A percentile compares a stretch with the other conserved stretches of the same genome.
Conservation (phyloP, 257 asterid species). For the Leptodermis oblonga region DNA sequence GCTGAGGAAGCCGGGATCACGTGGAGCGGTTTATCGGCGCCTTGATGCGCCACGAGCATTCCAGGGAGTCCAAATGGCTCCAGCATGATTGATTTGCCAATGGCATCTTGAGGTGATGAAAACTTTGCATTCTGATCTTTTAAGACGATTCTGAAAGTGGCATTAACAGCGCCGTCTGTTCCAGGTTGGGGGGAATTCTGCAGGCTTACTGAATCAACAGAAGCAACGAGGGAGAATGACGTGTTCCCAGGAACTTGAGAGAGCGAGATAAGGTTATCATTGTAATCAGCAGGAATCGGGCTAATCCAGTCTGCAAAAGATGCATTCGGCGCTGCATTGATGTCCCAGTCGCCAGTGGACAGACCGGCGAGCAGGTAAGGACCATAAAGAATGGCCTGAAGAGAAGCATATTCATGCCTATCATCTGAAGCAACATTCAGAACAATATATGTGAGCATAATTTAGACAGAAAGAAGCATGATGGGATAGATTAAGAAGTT, state of each 20-base stretch:
- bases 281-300: slow-evolving; percentile 47
- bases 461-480: not conserved
- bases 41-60: slow-evolving; percentile 43
- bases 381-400: slow-evolving; percentile 79
- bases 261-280: slow-evolving; percentile 50
- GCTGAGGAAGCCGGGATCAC: slow-evolving; percentile 26
- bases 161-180: slow-evolving; percentile 44
- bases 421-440: slow-evolving; percentile 48
- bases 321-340: slow-evolving; percentile 36
- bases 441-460: slow-evolving; percentile 12
- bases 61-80: slow-evolving; percentile 77
- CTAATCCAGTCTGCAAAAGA: slow-evolving; percentile 52
- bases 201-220: slow-evolving; percentile 45
- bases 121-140: slow-evolving; percentile 15
- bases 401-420: slow-evolving; percentile 51
- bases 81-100: slow-evolving; percentile 45
- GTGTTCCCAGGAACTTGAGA: slow-evolving; percentile 46
- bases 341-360: slow-evolving; percentile 61
- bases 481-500: not conserved
- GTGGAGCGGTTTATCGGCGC: slow-evolving; percentile 37
- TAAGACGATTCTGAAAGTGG: slow-evolving; percentile 53
- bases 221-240: slow-evolving; percentile 33
- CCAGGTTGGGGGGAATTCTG: slow-evolving; percentile 44
- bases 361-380: slow-evolving; percentile 89
- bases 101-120: slow-evolving; percentile 30